phyloP scores from a whole-genome alignment of 345 rosid genomes.

The Linum lewisii region DNA sequence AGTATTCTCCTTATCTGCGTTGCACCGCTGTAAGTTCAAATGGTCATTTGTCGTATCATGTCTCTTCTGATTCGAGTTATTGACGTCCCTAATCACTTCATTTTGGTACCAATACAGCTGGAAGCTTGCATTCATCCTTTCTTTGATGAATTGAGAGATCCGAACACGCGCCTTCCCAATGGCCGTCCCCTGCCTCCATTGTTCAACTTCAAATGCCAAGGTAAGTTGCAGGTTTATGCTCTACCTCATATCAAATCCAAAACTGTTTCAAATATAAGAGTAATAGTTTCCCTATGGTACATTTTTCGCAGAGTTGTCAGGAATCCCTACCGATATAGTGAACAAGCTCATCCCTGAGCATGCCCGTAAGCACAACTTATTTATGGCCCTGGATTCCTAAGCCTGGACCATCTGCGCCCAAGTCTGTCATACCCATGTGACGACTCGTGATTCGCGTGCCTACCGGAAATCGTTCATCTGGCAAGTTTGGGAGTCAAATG shows the following conservation, averaged over 20 bases:
- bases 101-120: conserved; percentile 35
- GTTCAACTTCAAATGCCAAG: conserved; percentile 75
- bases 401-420: background rate
- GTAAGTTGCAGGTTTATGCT: background rate
- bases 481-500: background rate
- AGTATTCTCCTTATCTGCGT: conserved; percentile 89
- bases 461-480: background rate
- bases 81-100: background rate
- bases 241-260: background rate
- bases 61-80: background rate
- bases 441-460: too few species aligned
- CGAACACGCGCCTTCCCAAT: conserved; percentile 73
- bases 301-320: conserved; percentile 51
- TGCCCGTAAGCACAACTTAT: conserved; percentile 81
- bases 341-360: conserved; percentile 73
- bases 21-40: conserved; percentile 81
- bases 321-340: conserved; percentile 53
- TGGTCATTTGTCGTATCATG: background rate
- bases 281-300: background rate
- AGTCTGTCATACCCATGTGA: too few species aligned
- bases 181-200: conserved; percentile 96
- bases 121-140: conserved; percentile 88
- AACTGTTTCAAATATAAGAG: background rate
- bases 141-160: conserved; percentile 88
- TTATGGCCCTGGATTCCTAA: conserved; percentile 74